Evolutionary conservation across 345 rosid species (phyloP).

Genomic region (Arabis hirsuta): DNA sequence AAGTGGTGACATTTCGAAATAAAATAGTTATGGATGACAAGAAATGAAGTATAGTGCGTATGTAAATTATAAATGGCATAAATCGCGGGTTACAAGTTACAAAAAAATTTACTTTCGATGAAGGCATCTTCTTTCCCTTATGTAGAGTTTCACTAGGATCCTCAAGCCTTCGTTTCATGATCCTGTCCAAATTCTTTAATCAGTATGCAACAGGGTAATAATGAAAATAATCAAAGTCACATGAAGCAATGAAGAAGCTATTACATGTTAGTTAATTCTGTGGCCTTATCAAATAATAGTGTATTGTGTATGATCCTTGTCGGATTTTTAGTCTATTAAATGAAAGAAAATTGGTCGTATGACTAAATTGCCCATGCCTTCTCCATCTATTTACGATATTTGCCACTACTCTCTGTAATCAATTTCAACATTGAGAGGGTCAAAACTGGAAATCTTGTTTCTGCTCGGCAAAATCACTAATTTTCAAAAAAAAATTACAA

Average conservation of each 20-base stretch:
- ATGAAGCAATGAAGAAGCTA: constrained; percentile 13
- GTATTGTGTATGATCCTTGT: no score
- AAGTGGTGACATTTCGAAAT: no score
- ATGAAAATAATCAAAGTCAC: constrained; percentile 4
- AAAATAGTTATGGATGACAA: no score
- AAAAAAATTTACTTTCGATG: constrained; percentile 41
- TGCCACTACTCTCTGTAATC: neutral
- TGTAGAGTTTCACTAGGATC: constrained; percentile 57
- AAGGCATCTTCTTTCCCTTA: constrained; percentile 54
- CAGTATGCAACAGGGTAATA: constrained; percentile 19
- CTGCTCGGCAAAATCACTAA: no score
- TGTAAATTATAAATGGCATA: no score
- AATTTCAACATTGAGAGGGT: neutral
- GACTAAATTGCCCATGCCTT: neutral
- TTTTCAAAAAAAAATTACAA: no score
- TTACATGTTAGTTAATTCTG: constrained; percentile 71
- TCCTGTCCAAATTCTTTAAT: constrained; percentile 46
- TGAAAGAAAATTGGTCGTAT: neutral
- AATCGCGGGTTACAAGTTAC: no score
- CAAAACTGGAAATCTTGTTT: neutral
- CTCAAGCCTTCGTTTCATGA: constrained; percentile 59
- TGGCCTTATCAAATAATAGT: constrained; percentile 53
- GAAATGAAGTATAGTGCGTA: no score
- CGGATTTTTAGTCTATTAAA: no score
- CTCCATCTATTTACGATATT: neutral